Evolutionary conservation across 352 stramenopile species (phyloP).

Genomic region (Phytophthora idaei): DNA sequence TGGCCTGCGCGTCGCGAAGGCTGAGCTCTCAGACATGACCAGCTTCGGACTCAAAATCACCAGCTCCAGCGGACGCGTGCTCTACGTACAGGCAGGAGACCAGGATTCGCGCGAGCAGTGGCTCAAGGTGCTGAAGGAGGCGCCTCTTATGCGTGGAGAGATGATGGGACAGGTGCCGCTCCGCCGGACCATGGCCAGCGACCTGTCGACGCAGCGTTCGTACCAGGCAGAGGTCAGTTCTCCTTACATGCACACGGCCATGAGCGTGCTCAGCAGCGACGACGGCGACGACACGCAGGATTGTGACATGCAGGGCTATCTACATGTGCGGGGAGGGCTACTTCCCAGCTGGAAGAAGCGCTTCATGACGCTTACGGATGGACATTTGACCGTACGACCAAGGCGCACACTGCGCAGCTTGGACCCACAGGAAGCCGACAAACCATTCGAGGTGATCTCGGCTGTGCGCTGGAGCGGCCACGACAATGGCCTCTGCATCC

Average conservation of each 20-base stretch:
- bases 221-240: conserved; percentile 20
- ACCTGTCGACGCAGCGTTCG: conserved; percentile 40
- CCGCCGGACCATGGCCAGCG: conserved; percentile 51
- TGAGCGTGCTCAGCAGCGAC: conserved; percentile 58
- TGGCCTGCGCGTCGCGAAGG: conserved; percentile 55
- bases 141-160: conserved; percentile 35
- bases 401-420: conserved; percentile 32
- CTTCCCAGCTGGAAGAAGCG: conserved; percentile 62
- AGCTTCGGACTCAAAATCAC: conserved; percentile 63
- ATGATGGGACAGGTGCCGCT: conserved; percentile 36
- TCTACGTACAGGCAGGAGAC: conserved; percentile 68
- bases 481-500: conserved; percentile 51
- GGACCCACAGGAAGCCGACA: conserved; percentile 37
- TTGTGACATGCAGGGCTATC: conserved; percentile 47
- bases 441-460: conserved; percentile 54
- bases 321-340: conserved; percentile 47
- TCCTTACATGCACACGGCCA: conserved; percentile 33
- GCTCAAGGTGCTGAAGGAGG: conserved; percentile 60
- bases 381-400: conserved; percentile 47
- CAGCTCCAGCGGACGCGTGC: conserved; percentile 63
- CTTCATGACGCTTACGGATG: conserved; percentile 52
- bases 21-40: conserved; percentile 51
- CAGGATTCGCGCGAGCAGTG: conserved; percentile 50
- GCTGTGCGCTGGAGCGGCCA: conserved; percentile 48
- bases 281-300: conserved; percentile 44